These are phyloP conservation scores for Lactarius trivialis DNA, from an alignment of 768 basidiomycete species.

Conservation along the genomic window DNA sequence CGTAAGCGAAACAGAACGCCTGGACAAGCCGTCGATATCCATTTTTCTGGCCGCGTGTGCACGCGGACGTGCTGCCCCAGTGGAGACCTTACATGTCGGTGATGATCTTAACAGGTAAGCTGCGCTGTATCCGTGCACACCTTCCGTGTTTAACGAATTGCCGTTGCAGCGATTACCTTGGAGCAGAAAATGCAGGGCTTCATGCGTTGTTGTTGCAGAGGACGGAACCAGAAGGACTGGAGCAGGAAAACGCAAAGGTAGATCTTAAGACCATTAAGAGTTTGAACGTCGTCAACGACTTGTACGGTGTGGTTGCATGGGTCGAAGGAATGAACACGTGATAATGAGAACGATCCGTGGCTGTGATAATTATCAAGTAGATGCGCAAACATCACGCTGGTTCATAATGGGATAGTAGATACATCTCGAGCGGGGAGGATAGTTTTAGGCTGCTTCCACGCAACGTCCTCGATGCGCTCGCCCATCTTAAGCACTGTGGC, in stretches of 20 bases:
- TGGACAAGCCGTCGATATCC: conserved; percentile 59
- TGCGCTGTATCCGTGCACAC: background rate
- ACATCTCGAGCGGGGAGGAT: conserved; percentile 22
- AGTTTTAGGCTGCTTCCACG: conserved; percentile 43
- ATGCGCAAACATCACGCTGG: background rate
- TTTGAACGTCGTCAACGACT: conserved; percentile 31
- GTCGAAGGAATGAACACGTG: conserved; percentile 26
- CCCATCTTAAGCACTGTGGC: conserved; percentile 79
- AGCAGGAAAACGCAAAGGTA: conserved; percentile 36
- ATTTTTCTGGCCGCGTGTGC: conserved; percentile 49
- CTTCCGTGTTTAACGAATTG: conserved; percentile 1
- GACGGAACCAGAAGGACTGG: conserved; percentile 40
- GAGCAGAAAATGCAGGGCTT: conserved; percentile 50
- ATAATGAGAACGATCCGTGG: background rate
- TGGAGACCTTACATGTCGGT: conserved; percentile 62
- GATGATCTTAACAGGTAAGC: conserved; percentile 60
- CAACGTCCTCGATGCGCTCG: conserved; percentile 63
- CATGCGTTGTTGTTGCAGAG: conserved; percentile 53
- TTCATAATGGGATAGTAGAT: conserved; percentile 4
- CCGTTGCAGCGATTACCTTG: conserved; percentile 53
- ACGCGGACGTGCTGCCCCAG: conserved; percentile 29
- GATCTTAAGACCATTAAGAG: conserved; percentile 34
- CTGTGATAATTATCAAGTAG: background rate
- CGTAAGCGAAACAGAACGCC: conserved; percentile 62
- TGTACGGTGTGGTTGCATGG: conserved; percentile 35